Percentiles rank a stretch among this genome's conserved stretches.
phyloP scores from a whole-genome alignment of 345 rosid genomes.

The Psidium guajava region DNA sequence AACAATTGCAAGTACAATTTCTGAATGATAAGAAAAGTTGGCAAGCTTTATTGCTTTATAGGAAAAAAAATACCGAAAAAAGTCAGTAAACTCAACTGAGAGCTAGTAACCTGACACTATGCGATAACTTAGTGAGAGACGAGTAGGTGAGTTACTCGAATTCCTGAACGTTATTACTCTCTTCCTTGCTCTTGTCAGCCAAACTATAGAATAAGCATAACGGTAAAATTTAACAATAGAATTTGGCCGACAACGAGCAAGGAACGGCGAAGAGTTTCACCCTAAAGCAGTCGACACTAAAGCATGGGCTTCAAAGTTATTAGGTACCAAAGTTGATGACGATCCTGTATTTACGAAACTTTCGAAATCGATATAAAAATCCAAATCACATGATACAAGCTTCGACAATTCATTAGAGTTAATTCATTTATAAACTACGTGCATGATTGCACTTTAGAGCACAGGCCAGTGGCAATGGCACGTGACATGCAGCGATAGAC shows the following conservation, averaged over 20 bases:
- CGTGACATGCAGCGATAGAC: background rate
- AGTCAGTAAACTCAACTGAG: background rate
- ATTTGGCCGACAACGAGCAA: no score
- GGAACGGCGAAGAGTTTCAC: no score
- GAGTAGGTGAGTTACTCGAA: background rate
- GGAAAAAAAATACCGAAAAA: background rate
- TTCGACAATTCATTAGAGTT: background rate
- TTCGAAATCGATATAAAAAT: background rate
- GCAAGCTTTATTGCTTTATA: background rate
- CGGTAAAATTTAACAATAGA: background rate
- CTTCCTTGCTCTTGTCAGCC: no score
- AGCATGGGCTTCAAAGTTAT: background rate
- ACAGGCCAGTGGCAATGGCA: background rate
- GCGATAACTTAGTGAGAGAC: background rate
- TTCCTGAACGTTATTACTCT: background rate
- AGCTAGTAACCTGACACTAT: background rate
- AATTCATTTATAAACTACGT: background rate
- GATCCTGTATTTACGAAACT: background rate
- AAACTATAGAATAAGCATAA: background rate
- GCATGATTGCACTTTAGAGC: background rate
- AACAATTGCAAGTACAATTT: background rate
- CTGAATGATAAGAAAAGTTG: background rate
- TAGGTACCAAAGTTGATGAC: background rate
- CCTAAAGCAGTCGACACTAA: background rate
- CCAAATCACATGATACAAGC: background rate